Conservation (phyloP, 129 eudicot genomes). For the Flaveria robusta region DNA sequence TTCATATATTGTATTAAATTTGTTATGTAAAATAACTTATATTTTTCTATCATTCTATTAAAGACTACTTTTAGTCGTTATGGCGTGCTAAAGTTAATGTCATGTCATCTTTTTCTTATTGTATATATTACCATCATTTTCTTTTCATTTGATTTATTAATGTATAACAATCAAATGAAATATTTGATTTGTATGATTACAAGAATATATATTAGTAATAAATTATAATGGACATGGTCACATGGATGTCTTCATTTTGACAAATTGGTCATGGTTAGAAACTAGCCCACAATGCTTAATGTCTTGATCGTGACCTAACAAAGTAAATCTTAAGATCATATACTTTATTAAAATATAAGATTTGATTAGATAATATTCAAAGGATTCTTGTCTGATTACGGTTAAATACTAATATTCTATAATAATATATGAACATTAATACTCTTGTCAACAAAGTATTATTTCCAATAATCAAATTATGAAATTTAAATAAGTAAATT, state of each 20-base stretch:
- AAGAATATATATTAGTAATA: not conserved
- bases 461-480: not conserved
- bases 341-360: not conserved
- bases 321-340: conserved; percentile 7
- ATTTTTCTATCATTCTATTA: too few relatives aligned
- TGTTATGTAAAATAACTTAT: too few relatives aligned
- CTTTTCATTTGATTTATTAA: too few relatives aligned
- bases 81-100: too few relatives aligned
- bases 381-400: not conserved
- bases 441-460: not conserved
- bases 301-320: conserved; percentile 43
- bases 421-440: not conserved
- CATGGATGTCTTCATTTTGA: not conserved
- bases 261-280: conserved; percentile 16
- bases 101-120: too few relatives aligned
- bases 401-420: conserved; percentile 14
- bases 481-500: not conserved
- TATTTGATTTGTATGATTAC: not conserved
- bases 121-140: too few relatives aligned
- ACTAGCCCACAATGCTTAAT: conserved; percentile 26
- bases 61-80: too few relatives aligned
- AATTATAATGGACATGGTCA: not conserved
- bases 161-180: not conserved
- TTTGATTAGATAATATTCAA: conserved; percentile 12
- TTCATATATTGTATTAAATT: too few relatives aligned